These are phyloP conservation scores for Raddia guianensis DNA, from an alignment of 176 grass and related monocot species.

Conservation along the genomic window DNA sequence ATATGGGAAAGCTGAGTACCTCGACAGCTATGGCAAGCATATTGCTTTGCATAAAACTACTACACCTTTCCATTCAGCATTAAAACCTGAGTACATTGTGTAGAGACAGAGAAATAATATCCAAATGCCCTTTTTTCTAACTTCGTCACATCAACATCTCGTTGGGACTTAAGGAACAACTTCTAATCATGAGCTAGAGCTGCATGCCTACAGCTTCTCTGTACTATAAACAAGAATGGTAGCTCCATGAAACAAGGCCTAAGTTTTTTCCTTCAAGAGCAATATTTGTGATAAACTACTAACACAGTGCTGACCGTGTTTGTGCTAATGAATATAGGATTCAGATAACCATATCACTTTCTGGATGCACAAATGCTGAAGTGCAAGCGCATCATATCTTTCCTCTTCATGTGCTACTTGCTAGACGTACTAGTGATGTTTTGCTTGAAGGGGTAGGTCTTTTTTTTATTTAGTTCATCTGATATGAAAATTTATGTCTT, in stretches of 20 bases:
- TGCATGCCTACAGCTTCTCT: background rate
- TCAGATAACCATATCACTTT: slow-evolving; percentile 68
- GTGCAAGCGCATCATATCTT: slow-evolving; percentile 57
- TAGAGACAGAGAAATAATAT: background rate
- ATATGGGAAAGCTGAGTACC: slow-evolving; percentile 5
- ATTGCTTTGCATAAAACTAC: background rate
- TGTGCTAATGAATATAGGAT: slow-evolving; percentile 58
- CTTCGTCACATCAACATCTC: background rate
- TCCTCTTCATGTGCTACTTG: slow-evolving; percentile 79
- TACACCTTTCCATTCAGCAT: slow-evolving; percentile 13
- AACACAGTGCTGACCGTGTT: slow-evolving; percentile 5
- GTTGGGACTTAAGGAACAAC: background rate
- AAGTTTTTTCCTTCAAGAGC: background rate
- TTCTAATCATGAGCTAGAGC: background rate
- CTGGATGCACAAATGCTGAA: slow-evolving; percentile 51
- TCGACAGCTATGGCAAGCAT: background rate
- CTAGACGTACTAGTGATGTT: slow-evolving; percentile 50
- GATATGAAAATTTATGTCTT: slow-evolving; percentile 1
- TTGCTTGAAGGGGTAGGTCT: slow-evolving; percentile 56
- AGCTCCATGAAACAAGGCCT: background rate
- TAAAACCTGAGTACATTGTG: background rate
- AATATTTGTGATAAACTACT: slow-evolving; percentile 9
- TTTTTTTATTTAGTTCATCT: slow-evolving; percentile 10
- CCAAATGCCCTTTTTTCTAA: background rate
- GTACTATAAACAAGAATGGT: slow-evolving; percentile 10